Conservation (phyloP, 1,139 yeast species). For the Hyphopichia fennica region DNA sequence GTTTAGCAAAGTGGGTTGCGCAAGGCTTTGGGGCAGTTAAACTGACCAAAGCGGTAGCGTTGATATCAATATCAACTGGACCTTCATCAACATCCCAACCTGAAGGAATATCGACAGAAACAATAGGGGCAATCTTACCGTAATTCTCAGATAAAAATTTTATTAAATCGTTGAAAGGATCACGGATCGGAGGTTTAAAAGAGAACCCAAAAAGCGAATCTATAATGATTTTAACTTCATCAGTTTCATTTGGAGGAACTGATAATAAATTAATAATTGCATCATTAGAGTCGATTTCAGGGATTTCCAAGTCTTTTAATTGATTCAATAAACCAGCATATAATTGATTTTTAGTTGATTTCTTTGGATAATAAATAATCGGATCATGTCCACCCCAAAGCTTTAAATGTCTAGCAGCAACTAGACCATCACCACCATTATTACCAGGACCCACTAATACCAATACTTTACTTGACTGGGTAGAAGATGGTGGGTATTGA, state of each 20-base stretch:
- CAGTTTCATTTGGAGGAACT: slow-evolving; percentile 6
- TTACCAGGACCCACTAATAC: slow-evolving; percentile 93
- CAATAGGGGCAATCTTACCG: slow-evolving; percentile 50
- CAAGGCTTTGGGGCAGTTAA: slow-evolving; percentile 95
- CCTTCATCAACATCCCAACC: slow-evolving; percentile 97
- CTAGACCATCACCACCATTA: slow-evolving; percentile 96
- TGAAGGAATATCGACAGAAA: slow-evolving; percentile 88
- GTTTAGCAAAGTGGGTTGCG: slow-evolving; percentile 45
- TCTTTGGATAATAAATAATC: slow-evolving; percentile 65
- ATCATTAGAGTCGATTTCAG: slow-evolving; percentile 37
- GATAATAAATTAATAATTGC: slow-evolving; percentile 32
- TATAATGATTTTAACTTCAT: slow-evolving; percentile 42
- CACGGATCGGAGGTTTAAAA: slow-evolving; percentile 83
- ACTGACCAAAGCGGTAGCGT: slow-evolving; percentile 72
- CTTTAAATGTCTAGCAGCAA: slow-evolving; percentile 87
- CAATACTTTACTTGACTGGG: slow-evolving; percentile 42
- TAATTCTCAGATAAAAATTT: slow-evolving; percentile 37
- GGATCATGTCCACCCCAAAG: slow-evolving; percentile 76
- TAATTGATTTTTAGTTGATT: slow-evolving; percentile 43
- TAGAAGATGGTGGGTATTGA: slow-evolving; percentile 53
- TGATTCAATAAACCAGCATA: slow-evolving; percentile 56
- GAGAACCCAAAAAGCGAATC: slow-evolving; percentile 94
- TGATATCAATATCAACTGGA: slow-evolving; percentile 49
- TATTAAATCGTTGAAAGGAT: slow-evolving; percentile 70
- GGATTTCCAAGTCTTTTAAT: slow-evolving; percentile 54